Evolutionary conservation across 2,329 filamentous ascomycete genomes (phyloP), one percentile per base, ranked within the genome.

Genomic region (Aureobasidium namibiae): DNA sequence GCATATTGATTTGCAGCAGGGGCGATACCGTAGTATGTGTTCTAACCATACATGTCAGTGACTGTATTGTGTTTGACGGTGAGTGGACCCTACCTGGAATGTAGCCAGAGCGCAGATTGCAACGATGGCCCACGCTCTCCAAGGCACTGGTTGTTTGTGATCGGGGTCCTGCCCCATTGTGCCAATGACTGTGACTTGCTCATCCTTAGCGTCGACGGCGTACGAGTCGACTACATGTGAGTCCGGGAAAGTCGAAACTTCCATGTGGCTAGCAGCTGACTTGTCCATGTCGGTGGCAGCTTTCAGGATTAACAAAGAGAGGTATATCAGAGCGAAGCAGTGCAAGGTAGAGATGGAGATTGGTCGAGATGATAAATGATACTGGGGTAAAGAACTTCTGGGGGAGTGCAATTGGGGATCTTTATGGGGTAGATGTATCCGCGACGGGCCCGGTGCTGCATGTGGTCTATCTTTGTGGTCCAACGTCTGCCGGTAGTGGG

Each of bases 151-250:
- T 33, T 26, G 5, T 16, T 56, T 56, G 18, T 56, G 38, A 24
- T 56, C 29, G 16, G 52, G 52, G 13, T 56, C 52, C 13, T 56
- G 52, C 11, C 52, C 52, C 52, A 56, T 56, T 11, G 52, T 56
- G n/a, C 52, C 52, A n/a, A 56, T 36, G 38, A 56, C 52, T 10
- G 52, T 56, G n/a, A 56, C 38, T 26, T 56, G 52, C n/a, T 56
- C 52, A 56, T 56, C 39, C 6, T 44, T 33, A 29, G n/a, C 26
- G 7, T 56, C 52, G 18, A 56, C 52, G 11, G 52, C 52, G 21
- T 56, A 56, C 14, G 52, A 45, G n/a, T 36, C 52, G 39, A 56
- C 39, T 16, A 56, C 29, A 29, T 56, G 52, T 11, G 52, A 56
- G 11, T 56, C 52, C 1, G 52, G 52, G 39, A 42, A 56, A 6